phyloP scores from a whole-genome alignment of 768 basidiomycete genomes.

The Leccinum subgranulosum region DNA sequence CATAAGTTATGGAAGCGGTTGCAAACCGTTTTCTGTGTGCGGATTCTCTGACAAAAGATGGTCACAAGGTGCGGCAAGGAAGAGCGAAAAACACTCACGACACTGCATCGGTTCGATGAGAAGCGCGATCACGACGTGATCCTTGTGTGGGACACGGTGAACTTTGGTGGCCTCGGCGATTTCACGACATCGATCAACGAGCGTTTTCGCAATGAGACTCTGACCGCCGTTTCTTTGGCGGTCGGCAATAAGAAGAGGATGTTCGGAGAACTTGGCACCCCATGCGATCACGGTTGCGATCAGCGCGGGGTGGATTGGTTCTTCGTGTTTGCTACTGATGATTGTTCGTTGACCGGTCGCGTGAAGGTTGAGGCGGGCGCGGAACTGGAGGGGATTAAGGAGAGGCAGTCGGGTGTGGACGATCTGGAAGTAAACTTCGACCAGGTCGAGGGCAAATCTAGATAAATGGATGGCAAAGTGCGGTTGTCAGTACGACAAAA shows the following conservation, averaged over 20 bases:
- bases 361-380: slow-evolving; percentile 58
- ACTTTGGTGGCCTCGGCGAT: slow-evolving; percentile 86
- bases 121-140: slow-evolving; percentile 80
- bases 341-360: slow-evolving; percentile 23
- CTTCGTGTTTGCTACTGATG: slow-evolving; percentile 30
- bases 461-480: slow-evolving; percentile 4
- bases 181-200: slow-evolving; percentile 80
- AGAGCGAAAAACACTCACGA: slow-evolving; percentile 55
- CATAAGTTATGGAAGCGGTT: slow-evolving; percentile 13
- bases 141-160: slow-evolving; percentile 71
- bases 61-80: slow-evolving; percentile 6
- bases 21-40: slow-evolving; percentile 64
- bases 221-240: slow-evolving; percentile 66
- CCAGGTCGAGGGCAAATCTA: slow-evolving; percentile 89
- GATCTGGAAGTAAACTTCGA: slow-evolving; percentile 94
- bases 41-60: slow-evolving; percentile 55
- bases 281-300: slow-evolving; percentile 87
- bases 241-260: slow-evolving; percentile 78
- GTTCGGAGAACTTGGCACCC: slow-evolving; percentile 93
- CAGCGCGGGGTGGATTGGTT: slow-evolving; percentile 64
- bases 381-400: slow-evolving; percentile 80
- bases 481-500: slow-evolving; percentile 12
- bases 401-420: slow-evolving; percentile 87
- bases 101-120: slow-evolving; percentile 83
- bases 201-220: slow-evolving; percentile 71